Evolutionary conservation across 208 protist genomes (phyloP), one percentile per base, ranked within the genome.

Genomic region (Wallacemonas rigidus): DNA sequence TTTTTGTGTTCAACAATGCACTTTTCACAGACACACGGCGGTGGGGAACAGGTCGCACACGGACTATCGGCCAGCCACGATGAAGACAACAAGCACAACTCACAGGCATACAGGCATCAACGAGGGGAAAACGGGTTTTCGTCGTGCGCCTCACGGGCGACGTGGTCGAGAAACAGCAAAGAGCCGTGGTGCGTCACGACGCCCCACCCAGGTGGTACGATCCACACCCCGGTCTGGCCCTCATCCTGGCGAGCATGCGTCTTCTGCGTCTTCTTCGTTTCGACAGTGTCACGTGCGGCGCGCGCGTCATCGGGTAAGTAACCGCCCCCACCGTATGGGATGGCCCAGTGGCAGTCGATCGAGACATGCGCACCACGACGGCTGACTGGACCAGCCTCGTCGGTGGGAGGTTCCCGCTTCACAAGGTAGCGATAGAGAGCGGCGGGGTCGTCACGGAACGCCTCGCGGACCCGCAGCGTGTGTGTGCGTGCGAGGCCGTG

Each of bases 191-290:
- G 83, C 4, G 69, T 9, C 7, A 88, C 82, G 15, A 81, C 72
- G 58, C 90, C 89, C 83, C 89, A 93, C 11, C 79, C 86, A 9
- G 88, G 86, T 8, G 86, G 88, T 17, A 91, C 72, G 47, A 45
- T 40, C 60, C 60, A 65, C 60, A 36, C 1, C 14, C 8, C 45
- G 8, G 45, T 50, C 8, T 50, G 8, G 45, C 12, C 45, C 45
- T 50, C 45, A 50, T 12, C 45, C 45, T 50, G 45, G 45, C 26
- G 26, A 26, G 26, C 26, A 26, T 26, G 26, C 26, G 26, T 26
- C 26, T 26, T 26, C 26, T 26, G 26, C 26, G 26, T 26, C 26
- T 26, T 26, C 26, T 26, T 26, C 26, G 26, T 26, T 26, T 26
- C 26, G 26, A 26, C 26, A 26, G 26, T 26, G 45, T 57, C 53